Percentiles rank a stretch among this genome's conserved stretches.
Conservation (phyloP, 1,139 yeast genomes). For the Protomyces lactucae-debilis region DNA sequence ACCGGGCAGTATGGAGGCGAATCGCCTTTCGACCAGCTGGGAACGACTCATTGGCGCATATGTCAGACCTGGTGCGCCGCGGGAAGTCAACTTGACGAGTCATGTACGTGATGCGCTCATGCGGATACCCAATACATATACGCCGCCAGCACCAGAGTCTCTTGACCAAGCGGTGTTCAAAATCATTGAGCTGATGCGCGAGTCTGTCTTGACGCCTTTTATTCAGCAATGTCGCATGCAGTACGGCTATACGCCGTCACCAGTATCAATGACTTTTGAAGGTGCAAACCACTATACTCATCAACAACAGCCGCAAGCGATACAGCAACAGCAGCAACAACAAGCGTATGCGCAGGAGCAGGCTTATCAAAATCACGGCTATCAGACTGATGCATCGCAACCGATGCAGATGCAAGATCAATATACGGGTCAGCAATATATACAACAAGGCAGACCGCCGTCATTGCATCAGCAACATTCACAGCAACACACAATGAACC, state of each 20-base stretch:
- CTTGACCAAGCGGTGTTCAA: conserved; percentile 35
- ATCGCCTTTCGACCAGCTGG: conserved; percentile 35
- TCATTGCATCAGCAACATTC: background rate
- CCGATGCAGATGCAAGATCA: background rate
- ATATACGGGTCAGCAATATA: background rate
- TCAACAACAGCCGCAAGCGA: conserved; percentile 23
- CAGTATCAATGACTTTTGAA: background rate
- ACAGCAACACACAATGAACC: background rate
- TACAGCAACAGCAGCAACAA: conserved; percentile 23
- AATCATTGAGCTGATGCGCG: conserved; percentile 39
- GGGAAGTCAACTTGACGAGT: conserved; percentile 40
- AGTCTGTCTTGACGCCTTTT: conserved; percentile 36
- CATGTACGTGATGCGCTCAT: conserved; percentile 35
- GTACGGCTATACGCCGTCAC: background rate
- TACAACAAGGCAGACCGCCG: background rate
- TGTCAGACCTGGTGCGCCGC: conserved; percentile 36
- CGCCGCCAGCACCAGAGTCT: conserved; percentile 35
- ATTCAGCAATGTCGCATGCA: conserved; percentile 16
- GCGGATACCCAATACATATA: conserved; percentile 13
- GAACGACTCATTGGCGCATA: conserved; percentile 37
- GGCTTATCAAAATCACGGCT: conserved; percentile 2
- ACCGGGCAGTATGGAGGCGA: conserved; percentile 19
- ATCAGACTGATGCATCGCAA: background rate
- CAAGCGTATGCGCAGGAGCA: conserved; percentile 13
- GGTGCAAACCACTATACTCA: background rate